A percentile compares a stretch with the other conserved stretches of the same genome.
Evolutionary conservation across 768 basidiomycete species (phyloP).

Genomic region (Mycena filopes): DNA sequence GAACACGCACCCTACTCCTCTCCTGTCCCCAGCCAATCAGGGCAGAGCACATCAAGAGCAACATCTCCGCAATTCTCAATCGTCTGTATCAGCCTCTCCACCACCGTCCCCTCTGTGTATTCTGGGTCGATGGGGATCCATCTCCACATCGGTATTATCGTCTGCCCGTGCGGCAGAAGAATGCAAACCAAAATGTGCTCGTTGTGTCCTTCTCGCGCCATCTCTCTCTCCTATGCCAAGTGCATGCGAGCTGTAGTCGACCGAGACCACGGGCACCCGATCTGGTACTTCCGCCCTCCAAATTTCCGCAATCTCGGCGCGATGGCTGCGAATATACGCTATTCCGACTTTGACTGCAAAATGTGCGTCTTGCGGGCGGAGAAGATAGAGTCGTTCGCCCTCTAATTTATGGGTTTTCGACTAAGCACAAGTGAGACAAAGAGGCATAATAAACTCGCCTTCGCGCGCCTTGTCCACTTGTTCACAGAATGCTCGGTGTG

Average conservation of each 20-base stretch:
- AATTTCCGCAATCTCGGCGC: constrained; percentile 2
- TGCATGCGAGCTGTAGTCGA: neutral
- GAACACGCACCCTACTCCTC: no score
- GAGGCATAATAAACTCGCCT: neutral
- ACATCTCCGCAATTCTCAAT: neutral
- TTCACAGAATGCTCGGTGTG: neutral
- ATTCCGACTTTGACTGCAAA: neutral
- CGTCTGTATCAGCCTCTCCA: constrained; percentile 13
- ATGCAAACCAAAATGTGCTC: constrained; percentile 1
- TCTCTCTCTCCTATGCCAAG: neutral
- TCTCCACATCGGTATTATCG: neutral
- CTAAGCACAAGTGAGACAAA: neutral
- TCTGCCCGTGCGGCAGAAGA: neutral
- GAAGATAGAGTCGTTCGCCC: neutral
- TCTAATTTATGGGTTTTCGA: neutral
- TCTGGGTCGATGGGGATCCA: neutral
- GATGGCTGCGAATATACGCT: neutral
- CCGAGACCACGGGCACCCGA: neutral
- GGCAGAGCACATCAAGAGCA: no score
- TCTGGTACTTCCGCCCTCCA: constrained; percentile 1
- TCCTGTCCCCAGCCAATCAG: no score
- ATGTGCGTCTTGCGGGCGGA: neutral
- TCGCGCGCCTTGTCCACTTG: neutral
- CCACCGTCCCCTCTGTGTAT: constrained; percentile 2
- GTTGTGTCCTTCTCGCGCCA: neutral